These are phyloP conservation scores for Adansonia madagascariensis DNA, from an alignment of 441 rosid genomes.

Conservation along the genomic window DNA sequence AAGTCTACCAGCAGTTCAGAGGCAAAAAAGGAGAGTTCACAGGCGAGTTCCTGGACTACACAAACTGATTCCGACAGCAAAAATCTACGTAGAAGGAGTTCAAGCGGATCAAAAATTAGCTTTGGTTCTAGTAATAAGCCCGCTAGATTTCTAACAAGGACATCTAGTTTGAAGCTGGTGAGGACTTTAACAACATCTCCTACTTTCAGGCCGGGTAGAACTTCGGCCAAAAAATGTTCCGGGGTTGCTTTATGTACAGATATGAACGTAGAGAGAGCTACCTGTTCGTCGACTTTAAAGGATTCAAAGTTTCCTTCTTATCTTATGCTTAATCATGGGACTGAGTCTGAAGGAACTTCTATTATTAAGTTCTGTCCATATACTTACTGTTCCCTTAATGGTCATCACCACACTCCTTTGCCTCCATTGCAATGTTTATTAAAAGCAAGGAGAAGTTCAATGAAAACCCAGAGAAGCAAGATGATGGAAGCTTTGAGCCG, in stretches of 20 bases:
- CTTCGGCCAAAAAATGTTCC: constrained; percentile 45
- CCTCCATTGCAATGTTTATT: constrained; percentile 80
- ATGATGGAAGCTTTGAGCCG: constrained; percentile 46
- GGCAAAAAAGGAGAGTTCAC: constrained; percentile 68
- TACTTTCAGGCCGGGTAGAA: constrained; percentile 62
- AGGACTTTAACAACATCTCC: constrained; percentile 67
- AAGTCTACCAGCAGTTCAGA: constrained; percentile 82
- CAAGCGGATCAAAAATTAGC: constrained; percentile 33
- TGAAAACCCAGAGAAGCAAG: constrained; percentile 62
- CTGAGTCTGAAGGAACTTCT: constrained; percentile 73
- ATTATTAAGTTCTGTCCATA: constrained; percentile 77
- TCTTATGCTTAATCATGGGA: constrained; percentile 66
- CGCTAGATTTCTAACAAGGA: constrained; percentile 36
- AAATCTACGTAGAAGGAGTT: constrained; percentile 35
- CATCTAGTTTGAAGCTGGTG: constrained; percentile 57
- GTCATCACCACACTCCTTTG: constrained; percentile 65
- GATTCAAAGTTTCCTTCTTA: constrained; percentile 73
- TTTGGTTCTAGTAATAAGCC: constrained; percentile 44
- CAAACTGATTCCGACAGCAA: constrained; percentile 39
- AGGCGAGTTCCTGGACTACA: constrained; percentile 42
- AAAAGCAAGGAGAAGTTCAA: constrained; percentile 56
- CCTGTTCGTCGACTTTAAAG: constrained; percentile 90
- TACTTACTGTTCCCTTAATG: constrained; percentile 86
- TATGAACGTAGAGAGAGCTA: constrained; percentile 55
- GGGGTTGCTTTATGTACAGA: constrained; percentile 52